These are phyloP conservation scores for Fonsecaea pedrosoi DNA, from an alignment of 2,329 filamentous ascomycete species.

Conservation along the genomic window DNA sequence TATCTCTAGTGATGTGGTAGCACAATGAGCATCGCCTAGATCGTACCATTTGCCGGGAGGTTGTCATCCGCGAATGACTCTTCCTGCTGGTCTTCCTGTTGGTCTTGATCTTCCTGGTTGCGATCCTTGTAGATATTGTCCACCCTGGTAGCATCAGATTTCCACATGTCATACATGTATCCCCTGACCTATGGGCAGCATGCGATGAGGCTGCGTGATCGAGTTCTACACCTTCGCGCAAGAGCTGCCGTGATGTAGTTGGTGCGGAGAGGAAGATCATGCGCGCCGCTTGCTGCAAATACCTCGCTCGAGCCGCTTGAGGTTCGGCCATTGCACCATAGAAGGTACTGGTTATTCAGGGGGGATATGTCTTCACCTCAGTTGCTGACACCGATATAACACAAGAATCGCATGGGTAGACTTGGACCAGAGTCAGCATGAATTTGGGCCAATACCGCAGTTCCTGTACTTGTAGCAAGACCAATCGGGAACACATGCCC, in stretches of 20 bases:
- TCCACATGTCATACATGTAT: slow-evolving; percentile 51
- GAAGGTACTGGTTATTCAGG: not conserved
- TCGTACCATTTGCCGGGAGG: slow-evolving; percentile 27
- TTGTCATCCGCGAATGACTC: slow-evolving; percentile 13
- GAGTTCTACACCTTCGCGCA: slow-evolving; percentile 27
- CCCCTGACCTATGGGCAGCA: slow-evolving; percentile 37
- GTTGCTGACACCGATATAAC: not conserved
- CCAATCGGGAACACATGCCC: not conserved
- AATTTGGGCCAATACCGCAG: not conserved
- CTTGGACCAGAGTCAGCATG: not conserved
- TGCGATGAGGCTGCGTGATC: not conserved
- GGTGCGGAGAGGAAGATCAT: slow-evolving; percentile 10
- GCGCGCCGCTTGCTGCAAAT: slow-evolving; percentile 39
- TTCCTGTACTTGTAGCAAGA: not conserved
- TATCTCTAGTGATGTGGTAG: slow-evolving; percentile 23
- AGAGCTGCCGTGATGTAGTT: slow-evolving; percentile 3
- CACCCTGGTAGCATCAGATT: slow-evolving; percentile 44
- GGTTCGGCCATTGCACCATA: not conserved
- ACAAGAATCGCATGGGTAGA: not conserved
- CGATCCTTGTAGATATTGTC: slow-evolving; percentile 40
- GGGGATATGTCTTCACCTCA: not conserved
- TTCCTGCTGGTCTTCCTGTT: not conserved
- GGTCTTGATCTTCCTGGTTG: not conserved
- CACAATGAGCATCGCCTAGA: slow-evolving; percentile 28
- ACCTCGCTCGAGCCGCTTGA: slow-evolving; percentile 3